Conservation (phyloP, 345 rosid genomes). For the Rhodomyrtus tomentosa region DNA sequence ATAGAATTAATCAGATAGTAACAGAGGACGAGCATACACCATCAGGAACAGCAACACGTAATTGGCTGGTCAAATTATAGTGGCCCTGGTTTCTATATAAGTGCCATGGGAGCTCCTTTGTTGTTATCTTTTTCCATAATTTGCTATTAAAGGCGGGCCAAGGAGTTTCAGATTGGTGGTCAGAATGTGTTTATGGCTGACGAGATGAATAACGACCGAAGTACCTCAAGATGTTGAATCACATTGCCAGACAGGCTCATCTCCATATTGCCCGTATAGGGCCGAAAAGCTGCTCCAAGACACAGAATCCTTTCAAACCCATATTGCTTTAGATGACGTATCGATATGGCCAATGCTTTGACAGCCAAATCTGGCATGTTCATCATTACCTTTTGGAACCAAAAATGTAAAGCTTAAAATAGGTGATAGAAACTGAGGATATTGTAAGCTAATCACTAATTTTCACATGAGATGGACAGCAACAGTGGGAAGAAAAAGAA, state of each 20-base stretch:
- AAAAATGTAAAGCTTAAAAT: not conserved
- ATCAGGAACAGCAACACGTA: not conserved
- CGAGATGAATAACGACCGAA: not conserved
- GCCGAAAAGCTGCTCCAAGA: conserved; percentile 59
- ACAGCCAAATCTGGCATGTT: conserved; percentile 82
- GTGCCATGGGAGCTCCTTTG: not conserved
- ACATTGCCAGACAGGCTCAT: conserved; percentile 84
- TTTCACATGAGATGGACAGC: not conserved
- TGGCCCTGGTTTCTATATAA: not conserved
- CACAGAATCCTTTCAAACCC: conserved; percentile 78
- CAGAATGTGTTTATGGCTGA: not conserved
- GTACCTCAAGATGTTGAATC: conserved; percentile 88
- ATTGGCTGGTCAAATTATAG: not conserved
- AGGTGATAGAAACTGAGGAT: not conserved
- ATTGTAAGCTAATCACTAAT: not conserved
- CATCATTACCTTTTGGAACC: conserved; percentile 49
- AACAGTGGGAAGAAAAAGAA: not conserved
- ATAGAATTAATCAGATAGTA: not conserved
- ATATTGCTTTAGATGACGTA: conserved; percentile 73
- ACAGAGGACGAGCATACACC: not conserved
- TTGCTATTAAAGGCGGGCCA: not conserved
- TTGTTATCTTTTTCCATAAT: not conserved
- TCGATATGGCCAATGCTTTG: conserved; percentile 68
- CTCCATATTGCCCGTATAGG: conserved; percentile 60
- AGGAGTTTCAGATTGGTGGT: not conserved